Base-by-base conservation (phyloP, 805 yeast species). In the Saccharomycopsis fibuligera region DNA sequence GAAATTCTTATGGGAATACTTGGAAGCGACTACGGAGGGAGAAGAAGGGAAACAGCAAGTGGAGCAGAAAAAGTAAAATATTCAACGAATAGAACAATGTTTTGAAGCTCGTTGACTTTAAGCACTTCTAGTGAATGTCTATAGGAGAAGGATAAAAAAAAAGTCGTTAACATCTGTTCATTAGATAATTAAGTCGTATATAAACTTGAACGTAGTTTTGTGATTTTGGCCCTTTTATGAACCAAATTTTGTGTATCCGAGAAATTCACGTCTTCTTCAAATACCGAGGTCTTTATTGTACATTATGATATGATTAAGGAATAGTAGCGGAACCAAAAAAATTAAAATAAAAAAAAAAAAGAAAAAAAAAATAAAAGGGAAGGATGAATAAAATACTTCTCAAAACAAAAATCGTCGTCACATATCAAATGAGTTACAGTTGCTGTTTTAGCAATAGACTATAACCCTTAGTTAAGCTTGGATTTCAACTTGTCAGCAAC, bases 401-500 rank as follows among this genome's bases (percentile, higher is more conserved):
- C n/a, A n/a, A n/a, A n/a, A n/a, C n/a, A n/a, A n/a, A n/a, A n/a
- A n/a, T n/a, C n/a, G n/a, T n/a, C n/a, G n/a, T n/a, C n/a, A n/a
- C n/a, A n/a, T n/a, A n/a, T n/a, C n/a, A n/a, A n/a, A n/a, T n/a
- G n/a, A n/a, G n/a, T n/a, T n/a, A n/a, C n/a, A n/a, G n/a, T n/a
- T n/a, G n/a, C n/a, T n/a, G n/a, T n/a, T n/a, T n/a, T n/a, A n/a
- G n/a, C n/a, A n/a, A n/a, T n/a, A n/a, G n/a, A n/a, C n/a, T 36
- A 36, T 36, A 36, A 14, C 10, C 17, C 44, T 41, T 22, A 43
- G 17, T n/a, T 27, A 23, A 17, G 35, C 47, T 44, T 49, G 8
- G 23, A 22, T 48, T 72, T 64, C 60, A 81, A 70, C 62, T 79
- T 75, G 45, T 70, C 71, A 56, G 83, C 82, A 58, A 86, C 93